Evolutionary conservation across 225 moss, liverwort and hornwort species (phyloP), one percentile per base, ranked within the genome.

Genomic region (Ulota crispa): DNA sequence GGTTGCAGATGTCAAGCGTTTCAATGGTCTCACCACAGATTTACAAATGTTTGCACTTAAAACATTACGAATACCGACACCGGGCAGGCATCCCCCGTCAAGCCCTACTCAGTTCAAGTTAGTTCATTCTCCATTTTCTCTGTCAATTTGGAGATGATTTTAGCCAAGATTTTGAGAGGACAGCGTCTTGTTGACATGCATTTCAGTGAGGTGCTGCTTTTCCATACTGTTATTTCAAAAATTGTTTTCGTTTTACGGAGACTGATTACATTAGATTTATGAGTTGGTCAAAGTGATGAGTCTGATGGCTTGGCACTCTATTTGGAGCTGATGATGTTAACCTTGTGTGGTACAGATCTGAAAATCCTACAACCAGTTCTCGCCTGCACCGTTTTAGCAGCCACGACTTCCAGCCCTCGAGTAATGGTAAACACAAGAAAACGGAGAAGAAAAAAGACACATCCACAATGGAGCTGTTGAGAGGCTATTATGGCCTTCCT

Each of bases 21-120:
- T 93, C 76, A 98, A 98, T 88, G 97, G 95, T 26, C 85, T 98
- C 70, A 86, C 89, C 24, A 89, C 97, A 71, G 97, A 98, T 86
- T 85, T 95, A 74, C 97, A 98, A 84, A 95, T 98, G 95, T 98
- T 98, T 83, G 97, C 94, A 43, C 87, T 92, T 2, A 95, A 94
- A 85, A 94, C 89, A 57, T 88, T 98, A 78, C 92, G 92, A 80
- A 95, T 98, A 83, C 95, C 95, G 28, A 91, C 95, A 70, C 95
- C 94, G 31, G 97, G 97, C 42, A 90, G 93, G 86, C 97, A 98
- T 90, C 88, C 90, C n/a, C 94, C 92, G 54, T 82, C 96, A 67
- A 70, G 36, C 72, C 54, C 83, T 73, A 68, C 57, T 70, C 78
- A 77, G 31, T 85, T 79, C 63, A 86, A 88, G 90, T 90, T 31